Conservation (phyloP, 257 asterid genomes). For the Solanum bukasovii region DNA sequence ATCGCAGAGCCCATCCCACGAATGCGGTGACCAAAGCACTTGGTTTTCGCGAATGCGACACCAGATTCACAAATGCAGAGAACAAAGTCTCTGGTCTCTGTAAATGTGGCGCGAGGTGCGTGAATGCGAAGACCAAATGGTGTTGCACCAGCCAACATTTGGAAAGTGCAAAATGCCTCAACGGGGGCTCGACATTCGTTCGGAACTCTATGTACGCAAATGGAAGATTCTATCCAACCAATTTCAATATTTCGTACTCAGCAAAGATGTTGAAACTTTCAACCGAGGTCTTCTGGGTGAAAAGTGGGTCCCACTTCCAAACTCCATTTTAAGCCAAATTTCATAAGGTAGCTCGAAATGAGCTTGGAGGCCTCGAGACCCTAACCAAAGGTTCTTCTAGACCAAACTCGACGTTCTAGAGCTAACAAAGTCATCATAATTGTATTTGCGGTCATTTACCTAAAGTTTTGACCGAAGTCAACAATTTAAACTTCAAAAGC, state of each 20-base stretch:
- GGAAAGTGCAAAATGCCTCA: neutral
- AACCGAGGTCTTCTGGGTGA: neutral
- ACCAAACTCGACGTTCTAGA: neutral
- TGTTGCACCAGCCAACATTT: neutral
- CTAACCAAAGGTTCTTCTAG: neutral
- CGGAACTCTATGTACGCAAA: no score
- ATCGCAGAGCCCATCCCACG: neutral
- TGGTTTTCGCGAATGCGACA: neutral
- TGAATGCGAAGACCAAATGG: neutral
- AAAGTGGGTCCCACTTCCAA: neutral
- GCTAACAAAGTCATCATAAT: no score
- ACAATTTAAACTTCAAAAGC: neutral
- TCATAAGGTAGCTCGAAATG: neutral
- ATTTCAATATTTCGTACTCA: neutral
- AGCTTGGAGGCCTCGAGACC: neutral
- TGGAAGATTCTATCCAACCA: neutral
- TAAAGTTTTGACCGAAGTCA: neutral
- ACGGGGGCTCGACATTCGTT: neutral
- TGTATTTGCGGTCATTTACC: neutral
- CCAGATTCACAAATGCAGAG: neutral
- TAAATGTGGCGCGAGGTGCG: accelerated
- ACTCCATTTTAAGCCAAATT: neutral
- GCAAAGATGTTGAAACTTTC: neutral
- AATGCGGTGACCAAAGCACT: neutral
- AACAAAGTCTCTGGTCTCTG: neutral